Evolutionary conservation across 2,329 filamentous ascomycete genomes (phyloP).

Genomic region (Rutstroemia sp.): DNA sequence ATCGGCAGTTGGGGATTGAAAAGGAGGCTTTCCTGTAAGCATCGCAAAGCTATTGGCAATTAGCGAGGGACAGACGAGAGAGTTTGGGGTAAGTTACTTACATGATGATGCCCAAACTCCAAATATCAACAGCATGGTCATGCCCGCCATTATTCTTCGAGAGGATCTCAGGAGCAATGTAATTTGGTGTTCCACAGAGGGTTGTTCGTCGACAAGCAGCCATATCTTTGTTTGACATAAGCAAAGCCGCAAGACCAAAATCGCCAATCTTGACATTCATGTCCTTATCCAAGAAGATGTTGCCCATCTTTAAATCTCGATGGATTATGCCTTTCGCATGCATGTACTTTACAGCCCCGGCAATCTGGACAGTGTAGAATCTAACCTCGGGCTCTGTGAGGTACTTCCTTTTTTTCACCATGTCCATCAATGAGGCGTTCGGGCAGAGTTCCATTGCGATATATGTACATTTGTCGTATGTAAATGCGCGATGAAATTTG

Average conservation of each 20-base stretch:
- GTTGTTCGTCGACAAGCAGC: slow-evolving; percentile 77
- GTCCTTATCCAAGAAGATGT: slow-evolving; percentile 85
- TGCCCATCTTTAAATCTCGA: slow-evolving; percentile 94
- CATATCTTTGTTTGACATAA: slow-evolving; percentile 88
- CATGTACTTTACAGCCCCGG: slow-evolving; percentile 96
- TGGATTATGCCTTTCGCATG: slow-evolving; percentile 95
- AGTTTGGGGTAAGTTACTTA: slow-evolving; percentile 36
- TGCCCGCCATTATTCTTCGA: slow-evolving; percentile 92
- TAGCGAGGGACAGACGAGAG: slow-evolving; percentile 19
- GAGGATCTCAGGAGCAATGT: slow-evolving; percentile 93
- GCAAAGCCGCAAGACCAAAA: slow-evolving; percentile 86
- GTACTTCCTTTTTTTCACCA: slow-evolving; percentile 86
- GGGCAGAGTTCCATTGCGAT: slow-evolving; percentile 90
- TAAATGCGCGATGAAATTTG: slow-evolving; percentile 89
- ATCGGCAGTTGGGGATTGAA: slow-evolving; percentile 84
- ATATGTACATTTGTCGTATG: slow-evolving; percentile 82
- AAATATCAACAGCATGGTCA: slow-evolving; percentile 96
- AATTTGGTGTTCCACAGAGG: slow-evolving; percentile 94
- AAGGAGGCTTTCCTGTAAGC: slow-evolving; percentile 91
- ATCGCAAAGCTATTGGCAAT: slow-evolving; percentile 68
- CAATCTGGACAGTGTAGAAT: slow-evolving; percentile 89
- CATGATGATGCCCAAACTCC: slow-evolving; percentile 97
- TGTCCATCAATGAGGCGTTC: slow-evolving; percentile 95
- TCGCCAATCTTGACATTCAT: slow-evolving; percentile 99
- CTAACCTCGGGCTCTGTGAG: slow-evolving; percentile 91